phyloP scores from a whole-genome alignment of 1,284 basidiomycete species.

The Exobasidium cylindrosporum region DNA sequence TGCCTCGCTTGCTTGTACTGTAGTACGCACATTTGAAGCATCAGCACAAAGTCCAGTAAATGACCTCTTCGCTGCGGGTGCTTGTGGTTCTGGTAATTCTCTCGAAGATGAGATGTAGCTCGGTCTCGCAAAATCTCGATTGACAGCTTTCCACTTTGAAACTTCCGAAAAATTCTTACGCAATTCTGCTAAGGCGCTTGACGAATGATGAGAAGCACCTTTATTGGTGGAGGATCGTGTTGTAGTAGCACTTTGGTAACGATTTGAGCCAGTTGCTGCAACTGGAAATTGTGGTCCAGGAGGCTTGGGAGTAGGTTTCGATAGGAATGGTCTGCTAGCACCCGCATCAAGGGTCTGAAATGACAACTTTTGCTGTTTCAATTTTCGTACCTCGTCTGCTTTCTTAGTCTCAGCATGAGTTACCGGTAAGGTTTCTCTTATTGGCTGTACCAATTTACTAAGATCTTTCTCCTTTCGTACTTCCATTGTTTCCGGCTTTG shows the following conservation, averaged over 20 bases:
- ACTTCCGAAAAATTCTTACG: not conserved
- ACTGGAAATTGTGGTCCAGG: not conserved
- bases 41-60: not conserved
- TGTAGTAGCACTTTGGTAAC: not conserved
- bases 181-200: not conserved
- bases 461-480: not conserved
- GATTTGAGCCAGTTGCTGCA: not conserved
- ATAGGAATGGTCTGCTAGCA: not conserved
- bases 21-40: not conserved
- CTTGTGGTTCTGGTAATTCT: slow-evolving; percentile 5
- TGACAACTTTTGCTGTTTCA: slow-evolving; percentile 40
- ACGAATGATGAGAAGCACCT: not conserved
- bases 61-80: slow-evolving; percentile 11
- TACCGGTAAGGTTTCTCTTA: too few species aligned
- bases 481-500: not conserved
- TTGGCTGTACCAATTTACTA: too few species aligned
- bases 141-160: not conserved
- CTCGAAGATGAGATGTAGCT: not conserved
- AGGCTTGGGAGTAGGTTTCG: not conserved
- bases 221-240: not conserved
- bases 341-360: not conserved
- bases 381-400: slow-evolving; percentile 15
- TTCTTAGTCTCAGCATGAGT: not conserved
- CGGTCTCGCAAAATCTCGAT: not conserved
- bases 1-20: not conserved